A percentile compares a stretch with the other conserved stretches of the same genome.
Evolutionary conservation across 306 rosid genomes (phyloP).

Genomic region (Pterocarpus santalinus): DNA sequence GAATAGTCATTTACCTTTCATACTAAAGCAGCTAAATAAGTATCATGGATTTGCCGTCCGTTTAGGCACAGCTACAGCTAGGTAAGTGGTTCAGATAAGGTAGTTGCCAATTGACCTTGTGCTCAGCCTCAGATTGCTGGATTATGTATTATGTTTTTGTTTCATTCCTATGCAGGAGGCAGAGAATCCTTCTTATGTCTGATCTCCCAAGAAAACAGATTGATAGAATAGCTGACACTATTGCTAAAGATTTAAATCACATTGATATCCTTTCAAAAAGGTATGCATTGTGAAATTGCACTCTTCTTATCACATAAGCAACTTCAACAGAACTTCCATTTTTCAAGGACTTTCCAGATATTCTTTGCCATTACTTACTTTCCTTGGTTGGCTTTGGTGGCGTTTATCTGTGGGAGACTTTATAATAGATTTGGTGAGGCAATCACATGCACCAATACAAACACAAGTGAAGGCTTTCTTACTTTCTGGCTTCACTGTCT

Average conservation of each 20-base stretch:
- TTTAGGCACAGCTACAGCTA: conserved; percentile 93
- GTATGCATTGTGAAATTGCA: conserved; percentile 57
- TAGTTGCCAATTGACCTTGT: conserved; percentile 41
- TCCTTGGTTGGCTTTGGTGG: too few relatives aligned
- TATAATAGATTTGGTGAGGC: too few relatives aligned
- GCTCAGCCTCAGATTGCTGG: conserved; percentile 46
- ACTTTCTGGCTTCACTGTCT: background rate
- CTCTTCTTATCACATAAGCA: conserved; percentile 19
- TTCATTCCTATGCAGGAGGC: conserved; percentile 70
- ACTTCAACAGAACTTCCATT: conserved; percentile 25
- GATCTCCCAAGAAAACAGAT: conserved; percentile 97
- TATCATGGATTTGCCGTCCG: conserved; percentile 88
- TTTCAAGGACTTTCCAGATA: conserved; percentile 24
- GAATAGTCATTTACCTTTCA: conserved; percentile 86
- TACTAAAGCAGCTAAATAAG: conserved; percentile 86
- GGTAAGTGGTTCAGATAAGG: conserved; percentile 64
- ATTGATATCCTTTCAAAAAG: conserved; percentile 92
- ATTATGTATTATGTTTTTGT: conserved; percentile 43
- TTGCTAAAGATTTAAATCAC: conserved; percentile 81
- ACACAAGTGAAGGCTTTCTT: too few relatives aligned
- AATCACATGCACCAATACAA: too few relatives aligned
- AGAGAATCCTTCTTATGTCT: conserved; percentile 94
- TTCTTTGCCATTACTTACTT: background rate
- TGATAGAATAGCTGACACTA: conserved; percentile 76
- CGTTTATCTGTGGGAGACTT: too few relatives aligned